Evolutionary conservation across 2,329 filamentous ascomycete genomes (phyloP).

Genomic region (Colletotrichum agaves): DNA sequence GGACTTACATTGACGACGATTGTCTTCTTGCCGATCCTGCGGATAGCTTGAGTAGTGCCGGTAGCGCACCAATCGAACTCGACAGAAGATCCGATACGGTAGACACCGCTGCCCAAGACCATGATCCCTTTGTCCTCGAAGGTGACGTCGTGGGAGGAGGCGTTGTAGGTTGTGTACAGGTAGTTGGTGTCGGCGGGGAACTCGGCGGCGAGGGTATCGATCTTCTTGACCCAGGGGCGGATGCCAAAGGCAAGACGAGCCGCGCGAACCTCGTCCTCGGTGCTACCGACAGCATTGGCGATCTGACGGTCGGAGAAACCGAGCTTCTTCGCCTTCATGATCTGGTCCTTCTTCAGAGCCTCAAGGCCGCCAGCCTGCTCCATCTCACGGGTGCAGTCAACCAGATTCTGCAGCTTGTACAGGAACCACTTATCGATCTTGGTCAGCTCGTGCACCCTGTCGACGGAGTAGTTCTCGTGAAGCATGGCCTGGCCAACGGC

Average conservation of each 20-base stretch:
- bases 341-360: slow-evolving; percentile 86
- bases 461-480: slow-evolving; percentile 94
- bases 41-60: slow-evolving; percentile 84
- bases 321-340: slow-evolving; percentile 94
- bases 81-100: slow-evolving; percentile 96
- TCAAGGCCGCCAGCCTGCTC: slow-evolving; percentile 85
- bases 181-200: slow-evolving; percentile 97
- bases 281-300: slow-evolving; percentile 82
- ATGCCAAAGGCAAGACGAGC: slow-evolving; percentile 88
- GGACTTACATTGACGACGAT: slow-evolving; percentile 88
- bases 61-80: slow-evolving; percentile 99
- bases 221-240: slow-evolving; percentile 96
- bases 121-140: slow-evolving; percentile 94
- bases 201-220: slow-evolving; percentile 96
- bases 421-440: slow-evolving; percentile 99
- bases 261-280: slow-evolving; percentile 90
- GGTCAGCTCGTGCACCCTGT: slow-evolving; percentile 90
- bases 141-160: slow-evolving; percentile 88
- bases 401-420: slow-evolving; percentile 97
- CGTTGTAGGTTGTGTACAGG: slow-evolving; percentile 98
- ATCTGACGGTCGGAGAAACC: slow-evolving; percentile 99
- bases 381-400: slow-evolving; percentile 87
- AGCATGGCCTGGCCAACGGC: slow-evolving; percentile 98
- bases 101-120: slow-evolving; percentile 93
- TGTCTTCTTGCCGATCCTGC: slow-evolving; percentile 92